phyloP scores from a whole-genome alignment of 2,329 filamentous ascomycete genomes.

The Thelonectria discophora region DNA sequence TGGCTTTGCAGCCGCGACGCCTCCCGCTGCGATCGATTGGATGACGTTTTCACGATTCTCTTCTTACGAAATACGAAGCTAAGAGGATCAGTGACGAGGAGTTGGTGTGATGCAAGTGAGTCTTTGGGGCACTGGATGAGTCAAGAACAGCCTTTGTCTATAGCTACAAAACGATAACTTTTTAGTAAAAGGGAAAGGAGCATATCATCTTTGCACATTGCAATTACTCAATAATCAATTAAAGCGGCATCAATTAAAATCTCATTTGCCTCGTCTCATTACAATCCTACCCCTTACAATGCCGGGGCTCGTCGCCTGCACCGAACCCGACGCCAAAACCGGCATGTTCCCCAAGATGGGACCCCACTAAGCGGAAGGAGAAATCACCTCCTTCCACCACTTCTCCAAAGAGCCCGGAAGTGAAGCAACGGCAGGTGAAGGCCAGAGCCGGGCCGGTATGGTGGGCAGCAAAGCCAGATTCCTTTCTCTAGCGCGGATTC shows the following conservation, averaged over 20 bases:
- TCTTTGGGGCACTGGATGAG: background rate
- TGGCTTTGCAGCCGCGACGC: slow-evolving; percentile 5
- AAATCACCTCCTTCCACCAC: slow-evolving; percentile 29
- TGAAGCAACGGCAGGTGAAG: no score
- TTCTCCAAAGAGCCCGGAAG: slow-evolving; percentile 15
- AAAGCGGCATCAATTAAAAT: no score
- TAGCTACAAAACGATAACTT: background rate
- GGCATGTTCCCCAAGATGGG: slow-evolving; percentile 11
- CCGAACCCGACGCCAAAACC: slow-evolving; percentile 22
- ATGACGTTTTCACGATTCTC: background rate
- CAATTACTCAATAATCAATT: no score
- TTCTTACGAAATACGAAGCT: slow-evolving; percentile 16
- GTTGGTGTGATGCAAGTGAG: background rate
- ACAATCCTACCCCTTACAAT: background rate
- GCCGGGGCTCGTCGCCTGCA: background rate
- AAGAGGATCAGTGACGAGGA: background rate
- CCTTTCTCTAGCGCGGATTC: no score
- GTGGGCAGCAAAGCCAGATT: no score
- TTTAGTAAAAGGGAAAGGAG: background rate
- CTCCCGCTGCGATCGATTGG: background rate
- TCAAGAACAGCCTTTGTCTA: background rate
- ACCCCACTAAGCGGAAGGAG: background rate
- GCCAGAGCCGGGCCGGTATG: no score
- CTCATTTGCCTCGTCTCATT: no score
- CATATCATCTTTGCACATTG: background rate